Percentiles rank a stretch among this genome's conserved stretches.
phyloP scores from a whole-genome alignment of 768 basidiomycete species.

The Amanita pallidorosea region DNA sequence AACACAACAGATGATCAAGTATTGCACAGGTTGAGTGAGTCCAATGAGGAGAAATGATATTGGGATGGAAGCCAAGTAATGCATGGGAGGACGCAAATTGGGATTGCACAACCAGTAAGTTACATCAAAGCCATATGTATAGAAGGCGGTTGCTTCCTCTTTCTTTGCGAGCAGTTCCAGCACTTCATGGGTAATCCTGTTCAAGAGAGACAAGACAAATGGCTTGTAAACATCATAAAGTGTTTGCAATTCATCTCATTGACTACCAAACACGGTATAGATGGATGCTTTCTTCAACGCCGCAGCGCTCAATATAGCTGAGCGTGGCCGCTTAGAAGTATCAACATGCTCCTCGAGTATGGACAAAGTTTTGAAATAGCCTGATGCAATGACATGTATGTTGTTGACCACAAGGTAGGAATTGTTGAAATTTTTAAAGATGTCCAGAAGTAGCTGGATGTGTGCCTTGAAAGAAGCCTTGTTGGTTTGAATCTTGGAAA shows the following conservation, averaged over 20 bases:
- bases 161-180: constrained; percentile 62
- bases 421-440: constrained; percentile 68
- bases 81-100: constrained; percentile 57
- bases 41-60: constrained; percentile 94
- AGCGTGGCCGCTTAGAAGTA: constrained; percentile 49
- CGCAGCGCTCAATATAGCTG: constrained; percentile 61
- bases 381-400: constrained; percentile 71
- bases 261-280: constrained; percentile 94
- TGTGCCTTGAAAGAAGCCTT: constrained; percentile 40
- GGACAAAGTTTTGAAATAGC: constrained; percentile 69
- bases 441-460: constrained; percentile 59
- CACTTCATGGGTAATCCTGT: constrained; percentile 49
- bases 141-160: constrained; percentile 52
- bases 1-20: constrained; percentile 71
- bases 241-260: constrained; percentile 90
- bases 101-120: constrained; percentile 74
- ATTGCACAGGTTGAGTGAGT: constrained; percentile 91
- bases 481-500: constrained; percentile 49
- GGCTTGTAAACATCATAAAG: constrained; percentile 89
- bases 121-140: constrained; percentile 74
- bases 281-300: constrained; percentile 55
- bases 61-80: constrained; percentile 89
- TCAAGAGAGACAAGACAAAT: constrained; percentile 68
- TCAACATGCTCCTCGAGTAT: constrained; percentile 47
- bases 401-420: constrained; percentile 65